phyloP scores from a whole-genome alignment of 2,329 filamentous ascomycete species.

The Tolypocladium guangdongense region DNA sequence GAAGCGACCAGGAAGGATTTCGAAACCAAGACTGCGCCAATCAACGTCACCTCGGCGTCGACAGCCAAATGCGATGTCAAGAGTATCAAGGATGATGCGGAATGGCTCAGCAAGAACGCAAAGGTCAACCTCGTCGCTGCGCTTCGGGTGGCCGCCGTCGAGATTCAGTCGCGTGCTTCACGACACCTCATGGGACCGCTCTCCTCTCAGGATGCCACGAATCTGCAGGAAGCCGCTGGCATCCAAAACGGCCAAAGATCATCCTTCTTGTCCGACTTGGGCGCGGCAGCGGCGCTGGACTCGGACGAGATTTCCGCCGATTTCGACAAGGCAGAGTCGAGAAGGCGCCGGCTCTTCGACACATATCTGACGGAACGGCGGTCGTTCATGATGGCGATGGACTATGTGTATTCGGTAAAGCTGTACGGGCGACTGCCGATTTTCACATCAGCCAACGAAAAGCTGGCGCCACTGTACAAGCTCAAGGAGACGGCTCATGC shows the following conservation, averaged over 20 bases:
- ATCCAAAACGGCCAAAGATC: constrained; percentile 48
- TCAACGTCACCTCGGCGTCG: constrained; percentile 63
- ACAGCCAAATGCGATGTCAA: constrained; percentile 62
- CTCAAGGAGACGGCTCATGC: constrained; percentile 14
- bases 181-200: constrained; percentile 59
- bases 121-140: constrained; percentile 73
- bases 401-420: constrained; percentile 40
- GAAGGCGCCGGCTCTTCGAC: constrained; percentile 56
- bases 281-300: constrained; percentile 33
- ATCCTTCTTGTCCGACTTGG: constrained; percentile 43
- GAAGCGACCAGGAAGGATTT: constrained; percentile 59
- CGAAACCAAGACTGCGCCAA: constrained; percentile 76
- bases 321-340: constrained; percentile 52
- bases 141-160: constrained; percentile 67
- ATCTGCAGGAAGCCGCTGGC: constrained; percentile 63
- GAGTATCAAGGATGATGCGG: constrained; percentile 70
- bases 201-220: constrained; percentile 67
- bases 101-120: constrained; percentile 74
- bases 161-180: constrained; percentile 74
- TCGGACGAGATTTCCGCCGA: constrained; percentile 43
- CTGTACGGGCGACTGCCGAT: constrained; percentile 29
- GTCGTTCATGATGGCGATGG: constrained; percentile 53
- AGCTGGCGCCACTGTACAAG: constrained; percentile 19
- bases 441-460: constrained; percentile 13
- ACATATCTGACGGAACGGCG: constrained; percentile 63